A percentile compares a stretch with the other conserved stretches of the same genome.
Evolutionary conservation across 2,329 filamentous ascomycete species (phyloP).

Genomic region (Fusarium illudens): DNA sequence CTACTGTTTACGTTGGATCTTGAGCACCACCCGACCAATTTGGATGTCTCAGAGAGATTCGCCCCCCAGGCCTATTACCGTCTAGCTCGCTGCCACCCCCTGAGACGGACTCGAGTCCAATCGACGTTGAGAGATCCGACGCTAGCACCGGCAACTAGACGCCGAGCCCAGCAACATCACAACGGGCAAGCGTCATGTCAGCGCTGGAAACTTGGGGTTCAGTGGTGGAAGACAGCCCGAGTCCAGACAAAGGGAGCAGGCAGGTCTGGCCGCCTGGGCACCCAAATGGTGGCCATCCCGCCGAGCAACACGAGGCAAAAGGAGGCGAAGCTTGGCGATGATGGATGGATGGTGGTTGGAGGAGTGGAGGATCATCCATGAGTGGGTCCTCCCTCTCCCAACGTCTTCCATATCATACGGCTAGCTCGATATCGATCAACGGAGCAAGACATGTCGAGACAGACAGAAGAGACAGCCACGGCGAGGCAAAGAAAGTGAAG

Average conservation of each 20-base stretch:
- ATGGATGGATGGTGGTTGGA: conserved; percentile 30
- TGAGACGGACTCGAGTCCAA: conserved; percentile 40
- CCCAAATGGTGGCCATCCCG: conserved; percentile 21
- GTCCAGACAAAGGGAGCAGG: conserved; percentile 4
- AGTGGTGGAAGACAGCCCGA: conserved; percentile 2
- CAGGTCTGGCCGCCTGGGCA: not conserved
- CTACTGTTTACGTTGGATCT: conserved; percentile 20
- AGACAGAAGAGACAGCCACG: not conserved
- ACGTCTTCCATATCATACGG: conserved; percentile 24
- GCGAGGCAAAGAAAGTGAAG: not conserved
- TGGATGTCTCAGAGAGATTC: conserved; percentile 27
- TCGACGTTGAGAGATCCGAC: conserved; percentile 28
- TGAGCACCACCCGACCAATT: conserved; percentile 11
- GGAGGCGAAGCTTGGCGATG: conserved; percentile 34
- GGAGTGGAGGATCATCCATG: conserved; percentile 21
- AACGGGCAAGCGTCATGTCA: conserved; percentile 12
- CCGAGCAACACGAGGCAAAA: conserved; percentile 35
- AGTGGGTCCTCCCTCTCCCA: conserved; percentile 27
- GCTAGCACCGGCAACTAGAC: conserved; percentile 34
- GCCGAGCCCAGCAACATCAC: conserved; percentile 22
- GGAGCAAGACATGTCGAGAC: conserved; percentile 1
- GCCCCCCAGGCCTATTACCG: conserved; percentile 34
- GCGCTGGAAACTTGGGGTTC: conserved; percentile 5
- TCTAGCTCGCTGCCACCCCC: conserved; percentile 37
- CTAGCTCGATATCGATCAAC: conserved; percentile 8